Base-by-base conservation (phyloP, 192 early-diverging fungal genomes). In the Gamsiella multidivaricata region DNA sequence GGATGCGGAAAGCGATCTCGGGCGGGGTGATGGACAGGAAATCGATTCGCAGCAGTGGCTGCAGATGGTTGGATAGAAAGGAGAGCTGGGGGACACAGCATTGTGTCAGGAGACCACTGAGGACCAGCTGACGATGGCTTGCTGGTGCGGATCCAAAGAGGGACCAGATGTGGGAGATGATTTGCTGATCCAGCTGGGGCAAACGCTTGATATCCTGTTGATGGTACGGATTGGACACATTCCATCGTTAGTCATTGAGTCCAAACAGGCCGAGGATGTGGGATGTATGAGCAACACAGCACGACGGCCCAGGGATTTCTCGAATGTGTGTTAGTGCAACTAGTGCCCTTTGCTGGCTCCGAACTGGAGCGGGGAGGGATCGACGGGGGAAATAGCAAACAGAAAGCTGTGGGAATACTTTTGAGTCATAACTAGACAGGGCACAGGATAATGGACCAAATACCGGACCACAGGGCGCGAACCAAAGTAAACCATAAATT, bases 41-140 rank as follows among this genome's bases (percentile, higher is more conserved):
- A 74, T 97, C 96, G 20, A 97, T 90, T 20, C 93, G 88, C 18
- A 95, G 82, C 41, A 94, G 83, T 33, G 87, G 87, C 25, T 89
- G 86, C 28, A 96, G 85, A 0, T 87, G 85, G 43, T 85, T 82
- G 58, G 93, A 85, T 11, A 98, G 74, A 57, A 91, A 93, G 0
- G 96, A 94, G 7, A 97, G 90, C 73, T 97, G 93, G 43, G 93
- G 90, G 55, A 95, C 88, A 65, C 94, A 94, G 65, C 90, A 96
- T 52, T 90, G 89, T 42, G 91, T 87, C 36, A 97, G 82, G 23
- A 97, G 70, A 0, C 94, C 94, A 72, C 86, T 84, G 33, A 95
- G 83, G 26, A 93, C 92, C 10, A 93, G 66, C 58, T 86, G 63
- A 25, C 93, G 90, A 61, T 84, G 86, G 50, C 85, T 76, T 8